phyloP scores from a whole-genome alignment of 768 basidiomycete species.

The Leccinum pellstonianum region DNA sequence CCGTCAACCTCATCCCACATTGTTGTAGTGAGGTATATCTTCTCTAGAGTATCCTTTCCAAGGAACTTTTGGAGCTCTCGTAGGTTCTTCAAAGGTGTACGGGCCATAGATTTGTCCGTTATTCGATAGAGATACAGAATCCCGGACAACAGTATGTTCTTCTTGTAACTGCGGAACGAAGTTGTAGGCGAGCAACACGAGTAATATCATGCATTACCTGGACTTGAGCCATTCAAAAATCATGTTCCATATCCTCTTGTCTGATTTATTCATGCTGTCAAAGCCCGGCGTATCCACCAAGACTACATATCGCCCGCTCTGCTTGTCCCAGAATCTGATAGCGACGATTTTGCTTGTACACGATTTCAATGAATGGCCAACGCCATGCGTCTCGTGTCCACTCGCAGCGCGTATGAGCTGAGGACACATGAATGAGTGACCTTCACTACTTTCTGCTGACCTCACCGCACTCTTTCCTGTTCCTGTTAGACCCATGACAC shows the following conservation, averaged over 20 bases:
- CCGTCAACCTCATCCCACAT: slow-evolving; percentile 32
- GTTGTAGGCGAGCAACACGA: background rate
- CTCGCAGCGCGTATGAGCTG: slow-evolving; percentile 15
- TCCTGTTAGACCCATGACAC: slow-evolving; percentile 24
- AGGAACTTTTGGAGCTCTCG: slow-evolving; percentile 31
- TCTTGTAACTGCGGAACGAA: slow-evolving; percentile 7
- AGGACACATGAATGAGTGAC: background rate
- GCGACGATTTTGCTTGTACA: slow-evolving; percentile 9
- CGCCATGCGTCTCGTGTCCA: background rate
- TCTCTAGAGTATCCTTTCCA: slow-evolving; percentile 27
- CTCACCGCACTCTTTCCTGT: slow-evolving; percentile 16
- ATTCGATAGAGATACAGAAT: slow-evolving; percentile 42
- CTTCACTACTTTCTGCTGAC: background rate
- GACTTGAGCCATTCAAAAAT: slow-evolving; percentile 17
- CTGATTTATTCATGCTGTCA: slow-evolving; percentile 18
- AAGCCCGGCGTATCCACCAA: slow-evolving; percentile 29
- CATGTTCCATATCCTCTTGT: slow-evolving; percentile 6
- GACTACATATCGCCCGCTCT: slow-evolving; percentile 7
- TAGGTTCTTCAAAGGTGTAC: slow-evolving; percentile 33
- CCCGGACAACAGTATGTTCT: slow-evolving; percentile 25
- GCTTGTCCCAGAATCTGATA: slow-evolving; percentile 5
- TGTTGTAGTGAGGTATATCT: slow-evolving; percentile 37
- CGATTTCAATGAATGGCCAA: slow-evolving; percentile 15
- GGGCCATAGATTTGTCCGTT: slow-evolving; percentile 37
- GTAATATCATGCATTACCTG: slow-evolving; percentile 10